Conservation (phyloP, 1,139 yeast species). For the Scheffersomyces segobiensis region DNA sequence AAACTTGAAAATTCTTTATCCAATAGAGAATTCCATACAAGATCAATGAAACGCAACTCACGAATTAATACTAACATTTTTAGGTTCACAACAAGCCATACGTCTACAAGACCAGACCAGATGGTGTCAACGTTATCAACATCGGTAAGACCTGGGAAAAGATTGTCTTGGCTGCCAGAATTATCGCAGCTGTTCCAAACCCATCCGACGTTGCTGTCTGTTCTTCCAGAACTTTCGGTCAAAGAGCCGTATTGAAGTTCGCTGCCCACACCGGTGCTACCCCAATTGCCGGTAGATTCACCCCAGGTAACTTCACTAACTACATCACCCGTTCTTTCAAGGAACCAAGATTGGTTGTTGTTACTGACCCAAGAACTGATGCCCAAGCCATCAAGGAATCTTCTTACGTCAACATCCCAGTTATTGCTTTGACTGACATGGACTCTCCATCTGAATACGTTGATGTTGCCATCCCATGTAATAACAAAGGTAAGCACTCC, state of each 20-base stretch:
- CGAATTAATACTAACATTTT: constrained; percentile 36
- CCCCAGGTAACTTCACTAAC: constrained; percentile 99
- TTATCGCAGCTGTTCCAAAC: constrained; percentile 99
- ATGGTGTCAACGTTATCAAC: constrained; percentile 98
- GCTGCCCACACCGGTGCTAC: constrained; percentile 99
- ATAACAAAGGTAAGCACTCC: constrained; percentile 99
- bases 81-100: constrained; percentile 99
- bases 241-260: constrained; percentile 99
- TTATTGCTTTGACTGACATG: constrained; percentile 97
- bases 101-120: constrained; percentile 99
- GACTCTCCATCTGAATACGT: constrained; percentile 99
- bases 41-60: neutral
- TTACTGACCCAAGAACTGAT: constrained; percentile 99
- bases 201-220: constrained; percentile 98
- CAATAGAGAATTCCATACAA: neutral
- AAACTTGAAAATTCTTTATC: neutral
- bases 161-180: constrained; percentile 99
- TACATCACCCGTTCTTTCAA: constrained; percentile 99
- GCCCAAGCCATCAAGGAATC: constrained; percentile 99
- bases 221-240: constrained; percentile 99
- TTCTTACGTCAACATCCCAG: constrained; percentile 99
- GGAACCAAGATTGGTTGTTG: constrained; percentile 99
- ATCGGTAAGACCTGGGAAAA: constrained; percentile 99
- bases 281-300: constrained; percentile 99
- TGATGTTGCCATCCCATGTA: constrained; percentile 99